Evolutionary conservation across 768 basidiomycete species (phyloP).

Genomic region (Termitomyces sp.): DNA sequence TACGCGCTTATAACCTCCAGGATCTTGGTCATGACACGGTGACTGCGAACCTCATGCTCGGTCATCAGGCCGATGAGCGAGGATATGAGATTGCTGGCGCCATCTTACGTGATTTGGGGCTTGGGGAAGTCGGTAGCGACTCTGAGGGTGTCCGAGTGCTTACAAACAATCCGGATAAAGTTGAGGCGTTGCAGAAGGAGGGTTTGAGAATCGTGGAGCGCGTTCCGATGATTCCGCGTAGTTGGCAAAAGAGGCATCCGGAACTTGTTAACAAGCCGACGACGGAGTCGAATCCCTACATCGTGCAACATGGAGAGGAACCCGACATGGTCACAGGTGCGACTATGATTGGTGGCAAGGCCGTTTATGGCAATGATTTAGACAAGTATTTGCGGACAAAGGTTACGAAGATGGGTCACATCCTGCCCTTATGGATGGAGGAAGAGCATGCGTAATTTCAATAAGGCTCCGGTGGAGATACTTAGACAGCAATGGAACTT

Average conservation of each 20-base stretch:
- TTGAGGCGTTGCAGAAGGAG: conserved; percentile 81
- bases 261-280: conserved; percentile 25
- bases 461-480: conserved; percentile 1
- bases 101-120: conserved; percentile 83
- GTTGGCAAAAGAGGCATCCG: conserved; percentile 62
- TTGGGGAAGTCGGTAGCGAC: conserved; percentile 46
- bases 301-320: conserved; percentile 25
- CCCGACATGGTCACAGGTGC: conserved; percentile 56
- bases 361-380: conserved; percentile 78
- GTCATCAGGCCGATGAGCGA: conserved; percentile 91
- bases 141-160: conserved; percentile 68
- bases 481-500: background rate
- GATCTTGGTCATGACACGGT: conserved; percentile 99
- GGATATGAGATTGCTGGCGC: conserved; percentile 90
- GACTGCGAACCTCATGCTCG: conserved; percentile 92
- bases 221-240: conserved; percentile 91
- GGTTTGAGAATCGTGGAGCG: conserved; percentile 80
- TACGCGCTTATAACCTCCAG: conserved; percentile 96
- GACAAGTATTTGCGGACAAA: conserved; percentile 97
- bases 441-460: conserved; percentile 27
- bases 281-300: conserved; percentile 17
- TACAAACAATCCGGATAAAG: conserved; percentile 99
- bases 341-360: conserved; percentile 78
- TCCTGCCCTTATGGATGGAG: conserved; percentile 63
- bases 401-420: conserved; percentile 96